A percentile compares a stretch with the other conserved stretches of the same genome.
Evolutionary conservation across 1,284 basidiomycete species (phyloP).

Genomic region (Ganoderma boninense): DNA sequence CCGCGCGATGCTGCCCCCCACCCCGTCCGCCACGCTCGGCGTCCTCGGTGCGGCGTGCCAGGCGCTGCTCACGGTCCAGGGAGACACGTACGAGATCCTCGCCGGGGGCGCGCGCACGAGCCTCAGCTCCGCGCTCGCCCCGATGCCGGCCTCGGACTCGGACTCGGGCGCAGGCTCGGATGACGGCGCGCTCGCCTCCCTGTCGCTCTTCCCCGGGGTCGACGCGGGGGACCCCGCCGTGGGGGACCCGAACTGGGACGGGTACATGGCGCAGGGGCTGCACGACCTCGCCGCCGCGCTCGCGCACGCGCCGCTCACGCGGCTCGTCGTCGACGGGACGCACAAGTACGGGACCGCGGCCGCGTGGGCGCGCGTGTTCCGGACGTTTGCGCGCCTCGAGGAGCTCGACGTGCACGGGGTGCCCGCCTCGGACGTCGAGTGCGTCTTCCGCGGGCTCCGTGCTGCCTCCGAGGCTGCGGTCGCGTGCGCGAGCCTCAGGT

Average conservation of each 20-base stretch:
- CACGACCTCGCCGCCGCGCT: neutral
- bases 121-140: no score
- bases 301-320: neutral
- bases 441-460: neutral
- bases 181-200: no score
- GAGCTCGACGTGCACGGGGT: neutral
- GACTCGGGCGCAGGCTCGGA: no score
- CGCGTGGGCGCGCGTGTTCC: neutral
- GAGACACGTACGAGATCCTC: no score
- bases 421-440: neutral
- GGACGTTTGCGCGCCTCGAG: neutral
- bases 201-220: no score
- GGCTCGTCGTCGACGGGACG: neutral
- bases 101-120: no score
- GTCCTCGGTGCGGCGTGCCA: neutral
- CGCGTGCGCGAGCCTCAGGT: neutral
- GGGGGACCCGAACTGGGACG: neutral
- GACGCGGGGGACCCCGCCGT: no score
- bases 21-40: neutral
- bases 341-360: neutral
- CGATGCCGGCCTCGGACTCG: no score
- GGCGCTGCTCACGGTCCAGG: neutral
- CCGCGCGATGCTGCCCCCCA: neutral
- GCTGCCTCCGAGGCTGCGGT: neutral
- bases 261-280: neutral